Base-by-base conservation (phyloP, 805 yeast species). In the Scheffersomyces stipitis region DNA sequence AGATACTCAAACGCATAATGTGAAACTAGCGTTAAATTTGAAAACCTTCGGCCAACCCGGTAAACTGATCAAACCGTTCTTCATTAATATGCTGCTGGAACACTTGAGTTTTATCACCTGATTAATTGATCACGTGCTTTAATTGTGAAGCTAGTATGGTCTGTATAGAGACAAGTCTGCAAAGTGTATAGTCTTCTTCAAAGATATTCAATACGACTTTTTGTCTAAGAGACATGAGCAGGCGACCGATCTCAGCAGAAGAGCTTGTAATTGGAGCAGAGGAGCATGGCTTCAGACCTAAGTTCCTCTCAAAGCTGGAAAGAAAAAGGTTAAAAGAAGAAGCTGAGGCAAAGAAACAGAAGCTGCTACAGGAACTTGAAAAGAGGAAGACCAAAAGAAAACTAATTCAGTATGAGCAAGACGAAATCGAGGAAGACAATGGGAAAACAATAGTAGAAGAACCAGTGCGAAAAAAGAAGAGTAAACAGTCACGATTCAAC, bases 401-500 rank as follows among this genome's bases (percentile, higher is more conserved):
- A 14, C 10, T 13, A 28, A 27, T 22, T 27, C 16, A 20, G 15
- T 20, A 17, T 7, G 16, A 26, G 37, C 33, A 27, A 35, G 34
- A 18, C 34, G 28, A 23, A 15, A 16, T 4, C 13, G 31, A 17
- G 9, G 16, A 15, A 9, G 18, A 13, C n/a, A 30, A 14, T 13
- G 10, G 17, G n/a, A n/a, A 14, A 28, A 18, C n/a, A 18, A 32
- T 26, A 24, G 10, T 23, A 14, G 29, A 18, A 9, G 14, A 33
- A 20, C 26, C 24, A 28, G 14, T 28, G 14, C 8, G 16, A 5
- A 20, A 31, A 22, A 20, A 18, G 12, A 18, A 35, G 22, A 31
- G 36, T 20, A 20, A 27, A 15, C 15, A 8, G 10, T 51, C 49
- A 17, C 73, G 71, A 46, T 86, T 83, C 58, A 66, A 69, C 7